Percentiles rank a stretch among this genome's conserved stretches.
phyloP scores from a whole-genome alignment of 371 early-diverging fungal species.

The Syncephalastrum racemosum region DNA sequence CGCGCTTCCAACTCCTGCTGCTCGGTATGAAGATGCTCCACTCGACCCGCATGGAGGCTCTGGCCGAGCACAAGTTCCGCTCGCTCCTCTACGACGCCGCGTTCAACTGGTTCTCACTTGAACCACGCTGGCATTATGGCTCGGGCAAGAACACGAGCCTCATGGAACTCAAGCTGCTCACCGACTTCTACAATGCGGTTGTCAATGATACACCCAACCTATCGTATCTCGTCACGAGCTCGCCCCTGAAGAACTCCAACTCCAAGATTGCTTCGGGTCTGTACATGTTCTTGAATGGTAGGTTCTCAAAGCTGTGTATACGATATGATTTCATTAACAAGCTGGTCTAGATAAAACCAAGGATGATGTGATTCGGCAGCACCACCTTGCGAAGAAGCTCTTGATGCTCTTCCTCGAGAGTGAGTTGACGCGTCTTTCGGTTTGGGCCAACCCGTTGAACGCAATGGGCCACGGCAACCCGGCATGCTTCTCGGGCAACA shows the following conservation, averaged over 20 bases:
- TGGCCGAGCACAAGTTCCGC: slow-evolving; percentile 65
- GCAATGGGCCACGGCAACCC: slow-evolving; percentile 43
- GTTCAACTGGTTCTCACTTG: slow-evolving; percentile 72
- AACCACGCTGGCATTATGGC: slow-evolving; percentile 70
- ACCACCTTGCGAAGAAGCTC: slow-evolving; percentile 43
- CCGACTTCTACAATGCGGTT: slow-evolving; percentile 65
- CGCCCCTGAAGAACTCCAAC: slow-evolving; percentile 39
- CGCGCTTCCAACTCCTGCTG: slow-evolving; percentile 75
- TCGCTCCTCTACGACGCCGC: slow-evolving; percentile 64
- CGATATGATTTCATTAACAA: background rate
- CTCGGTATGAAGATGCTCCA: slow-evolving; percentile 79
- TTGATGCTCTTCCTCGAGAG: slow-evolving; percentile 83
- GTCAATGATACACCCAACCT: slow-evolving; percentile 66
- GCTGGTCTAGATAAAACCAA: slow-evolving; percentile 32
- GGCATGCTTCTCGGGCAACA: slow-evolving; percentile 38
- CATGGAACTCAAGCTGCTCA: slow-evolving; percentile 67
- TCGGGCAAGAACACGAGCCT: slow-evolving; percentile 68
- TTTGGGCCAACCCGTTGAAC: slow-evolving; percentile 80
- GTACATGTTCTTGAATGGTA: slow-evolving; percentile 47
- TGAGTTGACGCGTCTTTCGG: slow-evolving; percentile 78
- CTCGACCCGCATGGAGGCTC: slow-evolving; percentile 65
- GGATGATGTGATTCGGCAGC: slow-evolving; percentile 35
- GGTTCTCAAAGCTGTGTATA: background rate
- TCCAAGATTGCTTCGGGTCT: slow-evolving; percentile 40
- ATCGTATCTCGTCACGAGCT: slow-evolving; percentile 49